Conservation (phyloP, 2,329 filamentous ascomycete species). For the Plenodomus tracheiphilus region DNA sequence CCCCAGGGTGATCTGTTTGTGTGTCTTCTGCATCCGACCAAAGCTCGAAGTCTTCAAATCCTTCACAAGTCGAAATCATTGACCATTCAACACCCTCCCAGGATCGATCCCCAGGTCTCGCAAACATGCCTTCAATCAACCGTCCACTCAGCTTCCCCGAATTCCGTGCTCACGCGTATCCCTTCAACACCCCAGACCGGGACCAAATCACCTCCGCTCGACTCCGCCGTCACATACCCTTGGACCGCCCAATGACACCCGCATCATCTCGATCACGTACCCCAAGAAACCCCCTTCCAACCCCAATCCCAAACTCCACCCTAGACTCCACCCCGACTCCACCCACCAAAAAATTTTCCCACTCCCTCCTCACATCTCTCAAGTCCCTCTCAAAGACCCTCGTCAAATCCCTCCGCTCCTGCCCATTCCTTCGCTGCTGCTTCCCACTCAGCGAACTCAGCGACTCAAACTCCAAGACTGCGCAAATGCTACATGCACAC, state of each 20-base stretch:
- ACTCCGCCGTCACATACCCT: not conserved
- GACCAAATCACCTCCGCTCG: not conserved
- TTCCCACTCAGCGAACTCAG: not conserved
- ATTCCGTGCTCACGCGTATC: not conserved
- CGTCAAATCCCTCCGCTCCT: not conserved
- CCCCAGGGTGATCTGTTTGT: too few relatives aligned
- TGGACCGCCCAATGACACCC: not conserved
- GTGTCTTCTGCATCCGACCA: too few relatives aligned
- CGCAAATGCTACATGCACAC: not conserved
- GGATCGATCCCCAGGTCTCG: not conserved
- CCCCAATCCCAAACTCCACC: too few relatives aligned
- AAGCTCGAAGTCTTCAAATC: too few relatives aligned
- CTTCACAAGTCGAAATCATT: too few relatives aligned
- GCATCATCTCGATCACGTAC: not conserved
- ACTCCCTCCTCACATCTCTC: too few relatives aligned
- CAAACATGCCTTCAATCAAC: not conserved
- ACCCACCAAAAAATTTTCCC: not conserved
- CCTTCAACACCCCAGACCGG: not conserved
- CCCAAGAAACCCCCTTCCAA: not conserved
- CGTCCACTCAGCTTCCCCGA: not conserved
- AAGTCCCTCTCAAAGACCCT: too few relatives aligned
- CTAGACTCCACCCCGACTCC: not conserved
- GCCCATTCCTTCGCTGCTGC: not conserved
- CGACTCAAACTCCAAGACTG: not conserved
- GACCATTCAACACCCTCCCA: not conserved